These are phyloP conservation scores for Cinnamomum micranthum DNA, from an alignment of 164 flowering plant genomes.

Conservation along the genomic window DNA sequence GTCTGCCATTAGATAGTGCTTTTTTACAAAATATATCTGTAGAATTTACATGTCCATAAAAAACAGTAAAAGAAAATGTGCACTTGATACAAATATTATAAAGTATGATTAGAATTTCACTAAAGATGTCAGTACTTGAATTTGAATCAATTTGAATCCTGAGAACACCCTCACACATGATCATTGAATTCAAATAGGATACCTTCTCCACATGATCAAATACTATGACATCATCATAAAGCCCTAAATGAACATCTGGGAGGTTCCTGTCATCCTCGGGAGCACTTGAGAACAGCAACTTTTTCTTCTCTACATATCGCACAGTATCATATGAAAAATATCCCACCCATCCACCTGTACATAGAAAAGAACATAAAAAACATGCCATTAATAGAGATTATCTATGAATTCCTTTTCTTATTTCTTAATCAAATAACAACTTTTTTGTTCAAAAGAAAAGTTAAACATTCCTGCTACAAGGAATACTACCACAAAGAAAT, in stretches of 20 bases:
- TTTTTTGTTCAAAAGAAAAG: too few relatives aligned
- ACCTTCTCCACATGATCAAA: conserved; percentile 99
- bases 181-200: not conserved
- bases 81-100: too few relatives aligned
- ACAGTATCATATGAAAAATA: conserved; percentile 95
- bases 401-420: not conserved
- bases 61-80: too few relatives aligned
- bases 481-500: too few relatives aligned
- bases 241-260: conserved; percentile 86
- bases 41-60: too few relatives aligned
- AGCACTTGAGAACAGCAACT: conserved; percentile 75
- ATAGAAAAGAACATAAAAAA: conserved; percentile 8
- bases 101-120: too few relatives aligned
- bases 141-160: not conserved
- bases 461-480: not conserved
- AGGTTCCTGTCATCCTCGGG: conserved; percentile 87
- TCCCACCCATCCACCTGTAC: conserved; percentile 95
- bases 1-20: too few relatives aligned
- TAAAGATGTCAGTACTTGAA: not conserved
- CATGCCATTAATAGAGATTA: not conserved
- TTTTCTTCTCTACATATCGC: conserved; percentile 85
- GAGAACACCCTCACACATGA: not conserved
- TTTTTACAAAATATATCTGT: too few relatives aligned
- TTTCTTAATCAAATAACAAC: too few relatives aligned
- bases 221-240: conserved; percentile 83